Conservation (phyloP, 2,329 filamentous ascomycete genomes). For the Fusarium burgessii region DNA sequence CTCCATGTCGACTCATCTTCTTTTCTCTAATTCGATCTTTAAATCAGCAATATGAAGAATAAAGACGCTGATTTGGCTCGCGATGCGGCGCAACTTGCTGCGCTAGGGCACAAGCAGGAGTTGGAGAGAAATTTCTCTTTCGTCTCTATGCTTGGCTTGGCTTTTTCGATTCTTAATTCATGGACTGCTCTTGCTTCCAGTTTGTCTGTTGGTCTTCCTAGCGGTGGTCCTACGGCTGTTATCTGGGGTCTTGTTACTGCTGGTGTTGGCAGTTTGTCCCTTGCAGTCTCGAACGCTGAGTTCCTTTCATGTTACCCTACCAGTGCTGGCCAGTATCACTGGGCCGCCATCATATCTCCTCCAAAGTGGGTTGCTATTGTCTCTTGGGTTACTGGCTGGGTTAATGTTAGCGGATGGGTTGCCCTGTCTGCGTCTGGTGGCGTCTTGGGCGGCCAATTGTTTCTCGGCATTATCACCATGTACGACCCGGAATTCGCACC, state of each 20-base stretch:
- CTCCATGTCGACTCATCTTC: fast-evolving
- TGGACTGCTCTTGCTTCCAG: background rate
- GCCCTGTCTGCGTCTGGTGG: background rate
- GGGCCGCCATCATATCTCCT: background rate
- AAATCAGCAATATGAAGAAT: background rate
- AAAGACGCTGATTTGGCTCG: background rate
- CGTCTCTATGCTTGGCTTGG: background rate
- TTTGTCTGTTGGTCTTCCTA: background rate
- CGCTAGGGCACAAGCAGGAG: background rate
- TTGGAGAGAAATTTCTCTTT: background rate
- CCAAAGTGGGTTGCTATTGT: background rate
- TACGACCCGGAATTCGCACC: background rate
- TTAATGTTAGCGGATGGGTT: background rate
- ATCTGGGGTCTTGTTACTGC: background rate
- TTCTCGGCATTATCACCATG: background rate
- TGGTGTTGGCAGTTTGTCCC: background rate
- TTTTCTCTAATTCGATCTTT: fast-evolving
- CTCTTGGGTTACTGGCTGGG: background rate
- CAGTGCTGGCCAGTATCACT: background rate
- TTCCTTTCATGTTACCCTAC: background rate
- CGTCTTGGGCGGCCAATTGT: background rate
- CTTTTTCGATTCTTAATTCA: background rate
- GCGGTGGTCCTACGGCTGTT: background rate
- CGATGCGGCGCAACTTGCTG: background rate
- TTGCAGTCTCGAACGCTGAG: background rate